Evolutionary conservation across 2,329 filamentous ascomycete genomes (phyloP), one percentile per base, ranked within the genome.

Genomic region (Neopestalotiopsis rosae): DNA sequence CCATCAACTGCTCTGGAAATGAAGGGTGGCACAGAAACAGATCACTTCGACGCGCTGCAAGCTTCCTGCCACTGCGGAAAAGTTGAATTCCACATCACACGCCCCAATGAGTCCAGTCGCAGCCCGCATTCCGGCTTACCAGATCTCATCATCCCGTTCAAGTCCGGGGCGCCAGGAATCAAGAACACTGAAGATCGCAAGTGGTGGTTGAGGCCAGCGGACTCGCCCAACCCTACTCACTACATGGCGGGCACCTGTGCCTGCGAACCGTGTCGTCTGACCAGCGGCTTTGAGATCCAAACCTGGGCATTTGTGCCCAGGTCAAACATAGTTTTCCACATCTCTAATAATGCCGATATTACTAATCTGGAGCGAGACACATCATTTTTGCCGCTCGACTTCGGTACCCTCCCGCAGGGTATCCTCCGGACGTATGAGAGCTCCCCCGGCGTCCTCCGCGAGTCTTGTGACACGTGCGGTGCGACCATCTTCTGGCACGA

Each of bases 251-350:
- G 88, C 1, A 84, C 86, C 7, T 92, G 90, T 73, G 83, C 85
- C 1, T 93, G 91, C 77, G 82, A 79, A 5, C 87, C 88, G 2
- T 94, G 91, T 75, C 87, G 90, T 5, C 80, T 89, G 3, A 78
- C 80, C 0, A 85, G 87, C 1, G 90, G 90, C 3, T 90, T 89
- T 71, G 89, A 92, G 68, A 85, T 92, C 61, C 87, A 91, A 72
- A 81, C 86, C 0, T 93, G 91, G 91, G 84, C 88, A 0, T 93
- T 92, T 74, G 80, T 92, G 0, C 89, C 89, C 0, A 82, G 83
- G n/a, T 77, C 79, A 1, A 89, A 91, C 72, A 88, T 93, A 66
- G 78, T 82, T 20, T 81, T 87, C 32, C 70, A 78, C 40, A 70
- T 83, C 62, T 79, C 14, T 73, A 75, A 24, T 74, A 78, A 1